A percentile compares a stretch with the other conserved stretches of the same genome.
Evolutionary conservation across 257 asterid species (phyloP).

Genomic region (Ilex aquifolium): DNA sequence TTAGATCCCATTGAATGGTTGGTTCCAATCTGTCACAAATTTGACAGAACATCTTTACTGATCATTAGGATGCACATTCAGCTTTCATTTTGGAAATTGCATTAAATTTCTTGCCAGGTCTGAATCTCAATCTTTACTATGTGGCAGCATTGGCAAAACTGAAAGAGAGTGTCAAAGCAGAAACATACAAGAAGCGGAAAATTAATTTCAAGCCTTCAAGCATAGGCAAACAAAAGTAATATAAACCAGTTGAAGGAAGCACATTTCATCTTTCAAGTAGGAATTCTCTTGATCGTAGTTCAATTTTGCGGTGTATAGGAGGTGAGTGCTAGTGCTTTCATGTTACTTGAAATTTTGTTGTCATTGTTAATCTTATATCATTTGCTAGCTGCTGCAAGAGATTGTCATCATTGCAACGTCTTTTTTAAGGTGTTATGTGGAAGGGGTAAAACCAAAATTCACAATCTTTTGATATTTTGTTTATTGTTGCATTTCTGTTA

Average conservation of each 20-base stretch:
- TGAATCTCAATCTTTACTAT: conserved; percentile 1
- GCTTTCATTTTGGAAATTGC: background rate
- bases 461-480: background rate
- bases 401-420: background rate
- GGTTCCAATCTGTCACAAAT: background rate
- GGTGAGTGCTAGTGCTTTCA: conserved; percentile 6
- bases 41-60: background rate
- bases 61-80: background rate
- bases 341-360: background rate
- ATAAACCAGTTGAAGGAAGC: conserved; percentile 17
- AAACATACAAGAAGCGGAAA: conserved; percentile 38
- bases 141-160: conserved; percentile 67
- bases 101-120: background rate
- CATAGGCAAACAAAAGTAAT: conserved; percentile 17
- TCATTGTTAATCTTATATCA: background rate
- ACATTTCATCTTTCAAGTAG: background rate
- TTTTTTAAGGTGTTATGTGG: background rate
- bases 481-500: background rate
- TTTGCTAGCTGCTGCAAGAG: background rate
- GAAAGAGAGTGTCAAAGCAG: conserved; percentile 56
- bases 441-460: background rate
- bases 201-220: conserved; percentile 18
- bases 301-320: background rate
- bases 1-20: background rate
- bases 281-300: background rate